Evolutionary conservation across 2,329 filamentous ascomycete species (phyloP), one percentile per base, ranked within the genome.

Genomic region (Grosmannia clavigera): DNA sequence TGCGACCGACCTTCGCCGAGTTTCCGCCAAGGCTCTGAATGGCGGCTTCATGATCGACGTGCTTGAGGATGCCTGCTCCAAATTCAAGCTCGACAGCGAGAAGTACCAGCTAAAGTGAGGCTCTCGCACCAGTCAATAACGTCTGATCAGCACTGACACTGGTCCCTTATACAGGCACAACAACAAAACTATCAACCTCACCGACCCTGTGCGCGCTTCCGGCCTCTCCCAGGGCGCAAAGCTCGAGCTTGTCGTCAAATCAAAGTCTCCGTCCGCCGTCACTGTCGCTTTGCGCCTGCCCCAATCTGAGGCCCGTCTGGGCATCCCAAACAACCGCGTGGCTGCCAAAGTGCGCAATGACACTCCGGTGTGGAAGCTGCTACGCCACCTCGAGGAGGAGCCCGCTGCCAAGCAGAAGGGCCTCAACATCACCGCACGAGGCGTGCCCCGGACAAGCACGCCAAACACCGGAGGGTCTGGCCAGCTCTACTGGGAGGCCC

Each of bases 251-350:
- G 87, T 96, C 27, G 85, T 90, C 69, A 85, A 87, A 61, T 94
- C 92, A 54, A 88, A 89, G 61, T 94, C 91, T 0, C 87, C 92
- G 0, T 86, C 90, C 1, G 87, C 87, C 55, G 87, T 99, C 60
- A 91, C 87, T 50, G 87, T 99, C 51, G 92, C 90, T n/a, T 76
- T 99, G 14, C 89, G 95, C 69, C 77, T 96, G 33, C 89, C 90
- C 3, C 80, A 85, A 43, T 82, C 85, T 27, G 87, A 94, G 69
- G 83, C 81, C 25, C 77, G 76, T 53, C 62, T 62, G 11, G 77
- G 80, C 56, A 78, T 81, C 25, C 80, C 84, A 1, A 83, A 82
- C 64, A 83, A 84, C 29, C 84, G 91, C 35, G 74, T 95, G 50
- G 83, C 85, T 60, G 86, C 94, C 70, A 96, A 94, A 69, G 91